Conservation (phyloP, 1,284 basidiomycete species). For the Sutorius eximius region DNA sequence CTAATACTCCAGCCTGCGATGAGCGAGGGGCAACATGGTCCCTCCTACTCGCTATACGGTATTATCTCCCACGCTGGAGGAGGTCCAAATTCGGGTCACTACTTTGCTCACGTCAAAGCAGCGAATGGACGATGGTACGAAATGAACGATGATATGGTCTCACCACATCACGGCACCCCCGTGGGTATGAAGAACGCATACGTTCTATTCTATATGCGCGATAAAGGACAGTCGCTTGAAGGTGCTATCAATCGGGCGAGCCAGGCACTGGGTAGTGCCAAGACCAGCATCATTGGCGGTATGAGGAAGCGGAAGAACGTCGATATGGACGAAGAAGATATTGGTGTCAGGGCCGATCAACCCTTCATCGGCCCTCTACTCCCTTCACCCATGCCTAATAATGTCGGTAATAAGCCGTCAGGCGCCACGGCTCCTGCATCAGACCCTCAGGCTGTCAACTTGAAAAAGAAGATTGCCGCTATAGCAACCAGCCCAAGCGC, state of each 20-base stretch:
- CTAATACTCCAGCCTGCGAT: conserved; percentile 82
- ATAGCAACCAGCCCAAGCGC: conserved; percentile 37
- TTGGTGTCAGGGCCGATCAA: conserved; percentile 45
- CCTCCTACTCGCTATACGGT: conserved; percentile 87
- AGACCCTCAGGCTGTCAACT: conserved; percentile 60
- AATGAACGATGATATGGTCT: conserved; percentile 91
- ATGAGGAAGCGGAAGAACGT: conserved; percentile 65
- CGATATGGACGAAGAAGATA: conserved; percentile 49
- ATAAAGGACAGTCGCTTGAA: conserved; percentile 70
- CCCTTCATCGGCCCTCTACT: conserved; percentile 67
- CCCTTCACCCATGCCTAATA: conserved; percentile 44
- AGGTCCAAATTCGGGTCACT: conserved; percentile 95
- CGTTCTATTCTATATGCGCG: conserved; percentile 87
- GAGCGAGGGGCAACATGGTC: conserved; percentile 76
- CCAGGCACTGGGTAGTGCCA: conserved; percentile 21
- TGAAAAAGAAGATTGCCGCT: conserved; percentile 66
- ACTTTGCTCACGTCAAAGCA: conserved; percentile 84
- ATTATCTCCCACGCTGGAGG: conserved; percentile 92
- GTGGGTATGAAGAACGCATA: conserved; percentile 83
- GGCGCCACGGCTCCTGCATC: conserved; percentile 6
- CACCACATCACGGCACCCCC: conserved; percentile 43
- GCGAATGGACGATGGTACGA: conserved; percentile 79
- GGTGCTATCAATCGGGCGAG: conserved; percentile 48
- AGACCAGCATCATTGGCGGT: conserved; percentile 45
- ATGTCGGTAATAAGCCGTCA: conserved; percentile 8